Evolutionary conservation across 176 grass and related monocot species (phyloP), one percentile per base, ranked within the genome.

Genomic region (Thalia dealbata): DNA sequence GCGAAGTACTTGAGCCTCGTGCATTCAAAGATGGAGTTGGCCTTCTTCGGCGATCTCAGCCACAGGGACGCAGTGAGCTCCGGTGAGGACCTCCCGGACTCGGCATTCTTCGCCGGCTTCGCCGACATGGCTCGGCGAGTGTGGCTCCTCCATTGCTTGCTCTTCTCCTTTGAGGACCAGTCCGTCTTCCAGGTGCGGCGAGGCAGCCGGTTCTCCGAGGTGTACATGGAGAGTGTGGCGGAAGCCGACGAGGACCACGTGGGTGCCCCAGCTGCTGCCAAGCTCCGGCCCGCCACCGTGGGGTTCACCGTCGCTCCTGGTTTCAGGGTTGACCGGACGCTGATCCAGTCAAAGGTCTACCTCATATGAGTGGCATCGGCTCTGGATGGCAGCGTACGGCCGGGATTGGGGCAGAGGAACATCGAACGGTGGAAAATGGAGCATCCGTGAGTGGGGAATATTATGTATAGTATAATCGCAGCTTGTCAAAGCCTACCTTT

Each of bases 281-380:
- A 44, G 11, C 38, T 28, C 22, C 44, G 60, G 28, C 44, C 46
- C 6, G 43, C 50, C 56, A 72, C 42, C 1, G 89, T 96, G 2
- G 93, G 87, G 68, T 96, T 96, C 76, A 96, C 89, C 29, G 89
- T 92, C 21, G 70, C 88, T 76, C 93, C 93, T 9, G 89, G 93
- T 80, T 96, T 96, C 87, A 73, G 73, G 68, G 82, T 97, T 6
- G 85, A 81, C 0, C 72, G 55, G 70, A 92, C 84, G 32, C 77
- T 92, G 68, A 82, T 97, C n/a, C 89, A 92, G 54, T 92, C 80
- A 71, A 79, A 84, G 25, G 93, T 92, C 21, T 92, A 92, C 75
- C 85, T 92, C 12, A 64, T 82, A 1, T 76, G 62, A 64, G 25
- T 73, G 21, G 22, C 64, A 2, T 21, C 38, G 27, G 22, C 64